Base-by-base conservation (phyloP, 2,329 filamentous ascomycete species). In the Rhinocladiella mackenziei region DNA sequence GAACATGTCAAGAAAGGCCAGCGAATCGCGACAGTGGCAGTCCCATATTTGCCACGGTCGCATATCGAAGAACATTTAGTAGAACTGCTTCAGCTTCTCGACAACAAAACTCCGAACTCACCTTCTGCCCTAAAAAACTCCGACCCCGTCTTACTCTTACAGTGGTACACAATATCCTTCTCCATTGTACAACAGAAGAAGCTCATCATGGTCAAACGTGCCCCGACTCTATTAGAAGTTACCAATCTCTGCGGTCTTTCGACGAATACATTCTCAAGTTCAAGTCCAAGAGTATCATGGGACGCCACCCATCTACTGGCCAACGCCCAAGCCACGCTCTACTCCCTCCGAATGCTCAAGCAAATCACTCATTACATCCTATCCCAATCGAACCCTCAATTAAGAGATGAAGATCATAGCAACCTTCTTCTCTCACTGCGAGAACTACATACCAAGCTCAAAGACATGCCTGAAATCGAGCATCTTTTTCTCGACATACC, bases 261-360 rank as follows among this genome's bases (percentile, higher is more conserved):
- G 6, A 3, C 31, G 26, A 17, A 10, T 25, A 2, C 14, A 22
- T 2, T 7, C 20, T 18, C 9, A 1, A 15, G 22, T 14, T 9
- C 20, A 22, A 11, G 17, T 17, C 5, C 14, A 18, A 43, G 32
- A 5, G 42, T 68, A 8, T 64, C 68, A 1, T 86, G 82, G 83
- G 67, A 74, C 7, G 65, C 74, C 13, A 62, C 84, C 31, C 83
- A 87, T 55, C 68, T 83, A 35, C 60, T 72, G 6, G 80, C 81
- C 0, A 77, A 83, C 51, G 61, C 80, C 0, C 77, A 83, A 41
- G 77, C 76, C 3, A 68, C 73, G 1, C 62, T 78, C 4, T 85
- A 84, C 57, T 84, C 81, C 0, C 58, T 84, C 1, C 71, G 79
- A 31, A 75, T 84, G 67, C 51, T 78, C 59, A 51, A 80, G 55